Evolutionary conservation across 768 basidiomycete genomes (phyloP).

Genomic region (Ramaria sp.): DNA sequence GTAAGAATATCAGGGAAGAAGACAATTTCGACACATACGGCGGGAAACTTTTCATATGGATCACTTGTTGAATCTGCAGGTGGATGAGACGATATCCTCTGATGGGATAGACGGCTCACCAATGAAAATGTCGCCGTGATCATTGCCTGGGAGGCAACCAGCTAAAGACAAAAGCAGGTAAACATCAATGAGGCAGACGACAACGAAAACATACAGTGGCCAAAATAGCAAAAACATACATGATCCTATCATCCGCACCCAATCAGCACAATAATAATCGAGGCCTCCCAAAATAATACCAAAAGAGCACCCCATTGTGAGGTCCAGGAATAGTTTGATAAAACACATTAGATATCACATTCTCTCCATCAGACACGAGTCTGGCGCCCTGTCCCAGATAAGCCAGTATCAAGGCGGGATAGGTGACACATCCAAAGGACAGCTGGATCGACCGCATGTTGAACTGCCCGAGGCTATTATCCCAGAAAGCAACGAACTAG

Average conservation of each 20-base stretch:
- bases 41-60: slow-evolving; percentile 49
- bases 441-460: slow-evolving; percentile 50
- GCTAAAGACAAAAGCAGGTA: slow-evolving; percentile 22
- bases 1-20: not conserved
- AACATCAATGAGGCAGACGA: not conserved
- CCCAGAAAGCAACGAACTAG: not conserved
- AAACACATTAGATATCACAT: slow-evolving; percentile 45
- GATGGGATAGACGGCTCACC: slow-evolving; percentile 21
- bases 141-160: slow-evolving; percentile 57
- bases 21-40: slow-evolving; percentile 17
- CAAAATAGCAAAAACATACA: slow-evolving; percentile 52
- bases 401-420: slow-evolving; percentile 49
- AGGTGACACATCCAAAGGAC: slow-evolving; percentile 43
- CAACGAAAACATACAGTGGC: slow-evolving; percentile 37
- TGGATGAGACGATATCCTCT: not conserved
- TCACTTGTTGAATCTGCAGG: slow-evolving; percentile 46
- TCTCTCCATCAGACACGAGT: slow-evolving; percentile 40
- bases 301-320: slow-evolving; percentile 43
- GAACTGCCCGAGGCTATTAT: slow-evolving; percentile 52
- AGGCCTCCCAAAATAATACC: slow-evolving; percentile 25
- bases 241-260: slow-evolving; percentile 31
- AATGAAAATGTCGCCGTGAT: slow-evolving; percentile 47
- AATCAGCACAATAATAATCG: not conserved
- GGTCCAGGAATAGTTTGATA: slow-evolving; percentile 55
- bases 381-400: slow-evolving; percentile 67